Conservation (phyloP, 306 rosid species). For the Trifolium subterraneum region DNA sequence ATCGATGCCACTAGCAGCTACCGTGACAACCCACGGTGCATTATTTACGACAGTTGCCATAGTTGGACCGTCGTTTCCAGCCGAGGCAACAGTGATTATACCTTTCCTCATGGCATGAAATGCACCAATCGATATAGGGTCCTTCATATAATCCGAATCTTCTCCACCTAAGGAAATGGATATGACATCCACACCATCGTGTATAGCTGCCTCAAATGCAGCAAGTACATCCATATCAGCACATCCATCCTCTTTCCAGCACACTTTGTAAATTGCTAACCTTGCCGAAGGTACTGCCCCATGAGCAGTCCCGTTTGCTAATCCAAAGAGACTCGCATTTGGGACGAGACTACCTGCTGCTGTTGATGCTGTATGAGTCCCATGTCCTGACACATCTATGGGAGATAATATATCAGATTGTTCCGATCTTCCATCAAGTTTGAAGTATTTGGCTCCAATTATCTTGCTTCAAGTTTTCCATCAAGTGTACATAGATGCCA, state of each 20-base stretch:
- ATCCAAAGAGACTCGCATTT: slow-evolving; percentile 71
- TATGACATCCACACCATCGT: background rate
- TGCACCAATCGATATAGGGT: background rate
- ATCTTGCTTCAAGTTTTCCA: slow-evolving; percentile 67
- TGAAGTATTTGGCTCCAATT: slow-evolving; percentile 86
- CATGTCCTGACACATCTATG: slow-evolving; percentile 78
- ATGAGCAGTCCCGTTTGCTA: slow-evolving; percentile 43
- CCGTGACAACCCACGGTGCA: background rate
- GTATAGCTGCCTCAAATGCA: background rate
- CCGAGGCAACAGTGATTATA: background rate
- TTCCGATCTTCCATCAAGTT: slow-evolving; percentile 58
- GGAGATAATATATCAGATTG: slow-evolving; percentile 72
- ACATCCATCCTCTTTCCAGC: background rate
- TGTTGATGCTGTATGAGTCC: slow-evolving; percentile 87
- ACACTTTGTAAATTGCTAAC: background rate
- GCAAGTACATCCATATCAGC: background rate
- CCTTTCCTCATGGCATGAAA: background rate
- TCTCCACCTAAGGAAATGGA: background rate
- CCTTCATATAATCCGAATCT: background rate
- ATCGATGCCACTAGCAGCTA: background rate
- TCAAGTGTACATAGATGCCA: background rate
- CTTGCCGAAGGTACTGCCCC: background rate
- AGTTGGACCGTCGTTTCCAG: background rate
- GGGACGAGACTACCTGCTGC: slow-evolving; percentile 60
- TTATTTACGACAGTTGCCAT: background rate